Base-by-base conservation (phyloP, 805 yeast genomes). In the Kuraishia floccosa region DNA sequence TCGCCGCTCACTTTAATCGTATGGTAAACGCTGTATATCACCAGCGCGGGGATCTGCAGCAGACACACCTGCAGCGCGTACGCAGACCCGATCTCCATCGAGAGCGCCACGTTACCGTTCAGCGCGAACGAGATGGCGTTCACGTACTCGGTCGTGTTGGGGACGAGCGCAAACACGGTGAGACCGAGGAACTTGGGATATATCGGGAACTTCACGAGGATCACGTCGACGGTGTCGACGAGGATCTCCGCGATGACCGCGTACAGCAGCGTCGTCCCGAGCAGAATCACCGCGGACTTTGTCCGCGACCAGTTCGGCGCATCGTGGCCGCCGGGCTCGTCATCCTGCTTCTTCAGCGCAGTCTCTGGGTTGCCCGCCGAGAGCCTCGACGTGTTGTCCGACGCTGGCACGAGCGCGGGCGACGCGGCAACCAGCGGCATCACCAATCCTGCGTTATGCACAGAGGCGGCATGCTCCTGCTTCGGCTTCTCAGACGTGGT, bases 41-140 rank as follows among this genome's bases (percentile, higher is more conserved):
- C 94, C 48, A 91, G 67, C 2, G 91, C 76, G 1, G 98, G 98
- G 28, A 91, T 83, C 51, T 91, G 98, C 40, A 91, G 65, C 35
- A 91, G 61, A 43, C 95, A 89, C 11, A 91, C 98, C 53, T 91
- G 98, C 36, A 91, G 63, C 0, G 95, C 98, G 50, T 91, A 91
- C 0, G 98, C 98, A 39, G 94, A 77, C 37, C 98, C 98, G 53
- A 91, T 91, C 50, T 91, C 98, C 94, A 91, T 83, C 3, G 95
- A 83, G 28, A 91, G 61, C 1, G 98, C 95, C 33, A 91, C 95
- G 42, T 91, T 91, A 2, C 98, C 98, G 43, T 89, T 76, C 42
- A 85, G 74, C 0, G 98, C 98, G 60, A 91, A 91, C 17, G 96
- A 86, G 35, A 91, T 87, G 44, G 97, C 98, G 55, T 91, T 91